These are phyloP conservation scores for Myxozyma monticola DNA, from an alignment of 805 yeast genomes.

Conservation along the genomic window DNA sequence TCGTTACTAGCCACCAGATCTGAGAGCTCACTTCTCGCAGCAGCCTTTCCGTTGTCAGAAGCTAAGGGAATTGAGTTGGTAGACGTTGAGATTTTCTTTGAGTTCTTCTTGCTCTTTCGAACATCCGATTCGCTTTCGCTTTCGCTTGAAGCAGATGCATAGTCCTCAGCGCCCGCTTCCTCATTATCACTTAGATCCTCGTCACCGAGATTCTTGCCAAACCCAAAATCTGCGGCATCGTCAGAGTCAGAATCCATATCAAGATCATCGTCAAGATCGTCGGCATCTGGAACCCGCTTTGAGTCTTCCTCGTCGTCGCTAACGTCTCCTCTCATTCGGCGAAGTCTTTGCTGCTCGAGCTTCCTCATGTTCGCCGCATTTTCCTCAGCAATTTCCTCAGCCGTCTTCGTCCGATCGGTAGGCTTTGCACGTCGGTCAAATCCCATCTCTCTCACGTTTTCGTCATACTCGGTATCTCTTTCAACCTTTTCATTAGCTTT, in stretches of 20 bases:
- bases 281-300: conserved; percentile 46
- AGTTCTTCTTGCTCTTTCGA: conserved; percentile 6
- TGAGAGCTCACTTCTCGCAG: conserved; percentile 15
- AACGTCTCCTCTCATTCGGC: conserved; percentile 43
- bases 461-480: conserved; percentile 40
- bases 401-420: conserved; percentile 45
- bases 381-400: conserved; percentile 43
- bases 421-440: conserved; percentile 47
- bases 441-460: conserved; percentile 41
- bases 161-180: conserved; percentile 50
- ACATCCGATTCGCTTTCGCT: conserved; percentile 5
- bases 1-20: conserved; percentile 35
- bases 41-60: neutral
- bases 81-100: conserved; percentile 1
- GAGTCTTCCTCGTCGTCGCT: conserved; percentile 37
- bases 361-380: conserved; percentile 37
- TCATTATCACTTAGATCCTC: conserved; percentile 31
- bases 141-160: conserved; percentile 39
- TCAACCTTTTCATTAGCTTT: neutral
- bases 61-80: conserved; percentile 1
- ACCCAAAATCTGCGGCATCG: conserved; percentile 45
- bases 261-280: conserved; percentile 31
- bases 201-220: conserved; percentile 27
- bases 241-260: conserved; percentile 38
- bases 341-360: conserved; percentile 40